phyloP scores from a whole-genome alignment of 345 rosid genomes.

The Melastoma malabathricum region DNA sequence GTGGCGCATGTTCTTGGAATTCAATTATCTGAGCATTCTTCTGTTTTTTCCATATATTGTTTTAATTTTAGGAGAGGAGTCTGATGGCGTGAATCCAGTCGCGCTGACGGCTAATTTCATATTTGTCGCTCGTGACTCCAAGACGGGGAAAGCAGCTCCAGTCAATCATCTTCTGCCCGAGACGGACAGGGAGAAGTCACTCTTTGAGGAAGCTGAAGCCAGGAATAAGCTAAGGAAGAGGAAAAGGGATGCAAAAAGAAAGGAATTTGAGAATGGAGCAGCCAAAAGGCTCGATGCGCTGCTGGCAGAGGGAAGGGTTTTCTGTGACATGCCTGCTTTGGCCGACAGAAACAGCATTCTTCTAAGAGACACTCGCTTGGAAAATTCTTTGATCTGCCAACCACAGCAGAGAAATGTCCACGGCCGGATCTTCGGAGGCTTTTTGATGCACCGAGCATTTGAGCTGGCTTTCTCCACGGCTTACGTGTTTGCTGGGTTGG shows the following conservation, averaged over 20 bases:
- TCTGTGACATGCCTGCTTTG: slow-evolving; percentile 73
- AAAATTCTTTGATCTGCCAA: slow-evolving; percentile 62
- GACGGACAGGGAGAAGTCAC: slow-evolving; percentile 42
- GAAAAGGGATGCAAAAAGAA: slow-evolving; percentile 40
- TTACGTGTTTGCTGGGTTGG: slow-evolving; percentile 71
- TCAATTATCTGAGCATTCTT: neutral
- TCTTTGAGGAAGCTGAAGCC: slow-evolving; percentile 62
- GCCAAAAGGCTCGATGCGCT: slow-evolving; percentile 31
- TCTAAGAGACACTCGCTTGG: slow-evolving; percentile 53
- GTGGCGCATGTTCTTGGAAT: too few relatives aligned
- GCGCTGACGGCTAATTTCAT: slow-evolving; percentile 65
- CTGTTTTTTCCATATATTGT: slow-evolving; percentile 1
- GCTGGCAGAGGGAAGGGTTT: slow-evolving; percentile 64
- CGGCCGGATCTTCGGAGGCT: slow-evolving; percentile 71
- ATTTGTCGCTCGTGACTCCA: slow-evolving; percentile 75
- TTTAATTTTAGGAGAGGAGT: slow-evolving; percentile 26
- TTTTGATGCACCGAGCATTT: slow-evolving; percentile 72
- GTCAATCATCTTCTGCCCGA: slow-evolving; percentile 62
- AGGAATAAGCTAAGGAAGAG: slow-evolving; percentile 52
- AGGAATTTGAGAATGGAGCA: slow-evolving; percentile 29
- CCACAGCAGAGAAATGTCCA: slow-evolving; percentile 84
- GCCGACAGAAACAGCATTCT: slow-evolving; percentile 83
- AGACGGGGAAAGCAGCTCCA: slow-evolving; percentile 64
- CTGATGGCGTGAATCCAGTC: slow-evolving; percentile 28
- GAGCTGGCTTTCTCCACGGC: slow-evolving; percentile 84